Percentiles rank a stretch among this genome's conserved stretches.
Conservation (phyloP, 371 early-diverging fungal species). For the Mucor piriformis region DNA sequence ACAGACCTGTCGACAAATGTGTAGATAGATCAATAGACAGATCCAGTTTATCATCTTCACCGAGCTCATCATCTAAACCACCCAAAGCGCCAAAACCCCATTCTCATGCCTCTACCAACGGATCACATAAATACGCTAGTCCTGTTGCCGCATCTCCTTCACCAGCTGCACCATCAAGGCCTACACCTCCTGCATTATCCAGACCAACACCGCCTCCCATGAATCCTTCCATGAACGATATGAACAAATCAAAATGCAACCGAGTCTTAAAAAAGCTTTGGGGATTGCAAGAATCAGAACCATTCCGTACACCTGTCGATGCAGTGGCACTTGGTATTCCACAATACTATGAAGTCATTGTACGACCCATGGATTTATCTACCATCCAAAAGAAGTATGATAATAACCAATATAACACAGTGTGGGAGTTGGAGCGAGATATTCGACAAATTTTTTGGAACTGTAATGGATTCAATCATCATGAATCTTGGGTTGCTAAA, state of each 20-base stretch:
- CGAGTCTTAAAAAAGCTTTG: conserved; percentile 43
- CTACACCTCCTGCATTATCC: no score
- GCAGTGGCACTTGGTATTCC: conserved; percentile 83
- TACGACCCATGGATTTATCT: conserved; percentile 95
- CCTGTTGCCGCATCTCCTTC: background rate
- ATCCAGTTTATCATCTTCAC: background rate
- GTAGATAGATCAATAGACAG: background rate
- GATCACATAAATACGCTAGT: background rate
- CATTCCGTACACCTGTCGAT: conserved; percentile 76
- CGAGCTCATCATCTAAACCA: conserved; percentile 2
- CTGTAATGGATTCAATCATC: conserved; percentile 90
- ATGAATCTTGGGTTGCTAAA: conserved; percentile 56
- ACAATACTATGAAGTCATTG: conserved; percentile 86
- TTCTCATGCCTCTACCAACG: background rate
- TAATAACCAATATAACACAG: conserved; percentile 38
- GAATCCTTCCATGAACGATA: conserved; percentile 37
- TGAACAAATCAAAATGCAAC: conserved; percentile 38
- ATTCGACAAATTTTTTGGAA: conserved; percentile 79
- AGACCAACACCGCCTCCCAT: conserved; percentile 18
- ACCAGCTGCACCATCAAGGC: background rate
- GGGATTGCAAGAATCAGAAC: conserved; percentile 38
- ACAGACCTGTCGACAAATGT: background rate
- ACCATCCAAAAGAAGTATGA: conserved; percentile 85
- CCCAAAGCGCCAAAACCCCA: conserved; percentile 4
- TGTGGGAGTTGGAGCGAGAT: conserved; percentile 61